Evolutionary conservation across 1,139 yeast species (phyloP).

Genomic region (Yamadazyma diddensiae): DNA sequence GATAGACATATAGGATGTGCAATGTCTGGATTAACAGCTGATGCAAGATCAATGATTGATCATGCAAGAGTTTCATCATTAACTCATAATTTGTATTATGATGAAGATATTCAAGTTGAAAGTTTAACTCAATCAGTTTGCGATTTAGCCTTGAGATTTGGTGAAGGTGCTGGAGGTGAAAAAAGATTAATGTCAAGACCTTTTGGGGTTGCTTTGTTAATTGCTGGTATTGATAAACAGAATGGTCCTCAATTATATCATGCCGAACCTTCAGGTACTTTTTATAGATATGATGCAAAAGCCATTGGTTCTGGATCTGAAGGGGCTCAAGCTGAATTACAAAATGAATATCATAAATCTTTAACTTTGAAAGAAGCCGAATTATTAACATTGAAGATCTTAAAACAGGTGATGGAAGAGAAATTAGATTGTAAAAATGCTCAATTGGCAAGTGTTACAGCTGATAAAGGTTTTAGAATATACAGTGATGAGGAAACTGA

Average conservation of each 20-base stretch:
- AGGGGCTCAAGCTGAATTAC: slow-evolving; percentile 98
- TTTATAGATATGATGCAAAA: slow-evolving; percentile 95
- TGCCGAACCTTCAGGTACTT: slow-evolving; percentile 99
- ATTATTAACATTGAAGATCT: slow-evolving; percentile 77
- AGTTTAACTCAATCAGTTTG: slow-evolving; percentile 95
- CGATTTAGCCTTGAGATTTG: slow-evolving; percentile 94
- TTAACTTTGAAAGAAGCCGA: slow-evolving; percentile 95
- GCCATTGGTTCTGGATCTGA: slow-evolving; percentile 99
- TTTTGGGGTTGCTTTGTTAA: slow-evolving; percentile 94
- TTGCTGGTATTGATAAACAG: slow-evolving; percentile 91
- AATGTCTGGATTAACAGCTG: slow-evolving; percentile 98
- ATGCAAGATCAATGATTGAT: slow-evolving; percentile 97
- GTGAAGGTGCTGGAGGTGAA: slow-evolving; percentile 98
- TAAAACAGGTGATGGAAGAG: slow-evolving; percentile 99
- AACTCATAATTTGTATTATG: slow-evolving; percentile 85
- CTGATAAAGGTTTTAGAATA: slow-evolving; percentile 80
- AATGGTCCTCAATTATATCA: slow-evolving; percentile 96
- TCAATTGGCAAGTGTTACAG: slow-evolving; percentile 90
- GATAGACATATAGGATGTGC: slow-evolving; percentile 97
- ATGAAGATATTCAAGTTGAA: slow-evolving; percentile 91
- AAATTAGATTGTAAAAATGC: slow-evolving; percentile 94
- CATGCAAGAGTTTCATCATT: slow-evolving; percentile 93
- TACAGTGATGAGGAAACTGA: slow-evolving; percentile 84
- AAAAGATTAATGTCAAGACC: slow-evolving; percentile 98
- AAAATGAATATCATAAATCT: slow-evolving; percentile 93